Evolutionary conservation across 352 stramenopile genomes (phyloP).

Genomic region (Globisporangium barbulae): DNA sequence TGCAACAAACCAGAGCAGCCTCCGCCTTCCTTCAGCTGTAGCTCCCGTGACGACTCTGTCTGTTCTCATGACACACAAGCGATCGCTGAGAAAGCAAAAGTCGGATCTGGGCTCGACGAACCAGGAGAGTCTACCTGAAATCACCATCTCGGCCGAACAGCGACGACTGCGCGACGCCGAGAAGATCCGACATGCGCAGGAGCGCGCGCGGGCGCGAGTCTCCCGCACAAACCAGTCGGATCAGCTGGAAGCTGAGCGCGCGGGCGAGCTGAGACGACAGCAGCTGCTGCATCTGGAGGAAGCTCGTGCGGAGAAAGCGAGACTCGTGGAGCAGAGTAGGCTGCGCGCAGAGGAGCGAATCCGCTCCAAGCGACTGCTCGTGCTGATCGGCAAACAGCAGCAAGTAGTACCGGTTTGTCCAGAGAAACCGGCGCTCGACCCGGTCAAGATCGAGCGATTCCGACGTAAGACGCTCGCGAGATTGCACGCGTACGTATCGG

Average conservation of each 20-base stretch:
- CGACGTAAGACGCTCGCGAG: conserved; percentile 14
- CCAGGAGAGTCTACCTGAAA: conserved; percentile 24
- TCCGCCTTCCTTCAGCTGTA: background rate
- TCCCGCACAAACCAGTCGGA: conserved; percentile 43
- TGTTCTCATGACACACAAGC: background rate
- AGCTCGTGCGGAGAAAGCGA: conserved; percentile 28
- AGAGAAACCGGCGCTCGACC: conserved; percentile 10
- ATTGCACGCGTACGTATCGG: conserved; percentile 5
- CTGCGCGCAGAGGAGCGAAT: conserved; percentile 45
- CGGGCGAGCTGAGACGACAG: conserved; percentile 20
- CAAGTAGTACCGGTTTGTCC: background rate
- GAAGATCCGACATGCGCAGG: conserved; percentile 55
- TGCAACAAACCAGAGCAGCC: background rate
- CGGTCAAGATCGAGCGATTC: conserved; percentile 17
- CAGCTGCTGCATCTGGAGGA: conserved; percentile 20
- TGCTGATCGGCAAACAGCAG: background rate
- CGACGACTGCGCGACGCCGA: conserved; percentile 30
- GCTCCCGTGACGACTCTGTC: background rate
- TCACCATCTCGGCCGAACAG: conserved; percentile 26
- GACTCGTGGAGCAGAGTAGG: conserved; percentile 34
- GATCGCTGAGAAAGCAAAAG: conserved; percentile 3
- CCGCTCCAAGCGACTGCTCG: conserved; percentile 20
- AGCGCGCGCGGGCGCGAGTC: conserved; percentile 49
- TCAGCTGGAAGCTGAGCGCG: conserved; percentile 21
- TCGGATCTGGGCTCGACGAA: background rate